Evolutionary conservation across 495 filamentous ascomycete species (phyloP), one percentile per base, ranked within the genome.

Genomic region (Hapsidospora chrysogenum): DNA sequence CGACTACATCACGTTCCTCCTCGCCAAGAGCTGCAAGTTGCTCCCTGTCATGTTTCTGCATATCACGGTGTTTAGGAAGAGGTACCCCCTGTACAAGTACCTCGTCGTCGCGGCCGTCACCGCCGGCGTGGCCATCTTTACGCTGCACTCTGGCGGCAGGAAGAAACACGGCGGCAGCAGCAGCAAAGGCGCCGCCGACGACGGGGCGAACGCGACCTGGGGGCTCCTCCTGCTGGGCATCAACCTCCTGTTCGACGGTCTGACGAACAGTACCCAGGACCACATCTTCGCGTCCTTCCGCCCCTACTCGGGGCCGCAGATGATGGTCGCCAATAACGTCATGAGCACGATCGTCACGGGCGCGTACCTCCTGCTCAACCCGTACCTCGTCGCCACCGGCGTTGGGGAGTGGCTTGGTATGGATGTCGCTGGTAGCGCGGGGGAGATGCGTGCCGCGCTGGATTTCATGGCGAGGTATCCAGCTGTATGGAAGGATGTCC

Each of bases 311-410:
- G 92, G 92, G 2, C 85, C 87, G 34, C 92, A 96, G 70, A 96
- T 97, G 89, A 97, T 97, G 89, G 84, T 84, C 39, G 92, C 87
- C n/a, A 82, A 93, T 48, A 96, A 95, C 47, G 54, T 92, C 21
- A 72, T 96, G 44, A 75, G 68, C 27, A 86, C 83, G 0, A 40
- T 67, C 20, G 54, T 95, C 33, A 96, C 85, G 2, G 61, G 71
- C 21, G 46, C 53, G 1, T 96, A 87, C 40, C 69, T 97, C 16
- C 44, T 85, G 27, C 49, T 86, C 15, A 76, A 74, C 43, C 92
- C 92, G 5, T 81, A 76, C 59, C 50, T 94, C 4, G 78, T 75
- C 0, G 58, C 64, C 33, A 78, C 76, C 4, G 63, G 68, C 5
- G 31, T 82, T 11, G 67, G 81, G 30, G 63, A 71, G 44, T 80